Percentiles rank a stretch among this genome's conserved stretches.
Conservation (phyloP, 2,329 filamentous ascomycete species). For the Pseudogymnoascus sp. region DNA sequence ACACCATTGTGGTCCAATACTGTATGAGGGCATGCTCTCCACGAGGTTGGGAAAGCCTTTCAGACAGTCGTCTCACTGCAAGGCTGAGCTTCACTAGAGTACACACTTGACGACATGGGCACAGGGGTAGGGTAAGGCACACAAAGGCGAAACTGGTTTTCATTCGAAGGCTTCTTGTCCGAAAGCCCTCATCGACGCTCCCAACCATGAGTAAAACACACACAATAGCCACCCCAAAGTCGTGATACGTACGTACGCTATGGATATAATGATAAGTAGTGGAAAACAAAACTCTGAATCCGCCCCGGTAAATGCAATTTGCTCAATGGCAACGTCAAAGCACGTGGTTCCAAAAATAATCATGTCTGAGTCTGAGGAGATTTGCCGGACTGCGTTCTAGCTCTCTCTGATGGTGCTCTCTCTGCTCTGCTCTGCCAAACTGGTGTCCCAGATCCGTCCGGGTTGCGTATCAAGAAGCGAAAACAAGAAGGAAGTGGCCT, state of each 20-base stretch:
- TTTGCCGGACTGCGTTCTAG: constrained; percentile 1
- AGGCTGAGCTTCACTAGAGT: constrained; percentile 4
- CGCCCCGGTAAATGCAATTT: constrained; percentile 6
- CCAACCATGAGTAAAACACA: constrained; percentile 3
- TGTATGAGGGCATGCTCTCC: constrained; percentile 1
- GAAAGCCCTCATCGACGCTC: constrained; percentile 8
- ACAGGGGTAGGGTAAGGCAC: neutral
- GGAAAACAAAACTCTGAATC: neutral
- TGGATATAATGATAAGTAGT: constrained; percentile 2
- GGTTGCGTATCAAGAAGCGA: neutral
- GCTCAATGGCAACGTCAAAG: neutral
- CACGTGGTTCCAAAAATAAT: constrained; percentile 8
- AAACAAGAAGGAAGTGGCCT: constrained; percentile 16
- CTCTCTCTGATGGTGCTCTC: neutral
- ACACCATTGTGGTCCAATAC: neutral
- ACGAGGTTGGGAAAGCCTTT: neutral
- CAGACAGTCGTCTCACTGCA: constrained; percentile 7
- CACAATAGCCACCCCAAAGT: neutral
- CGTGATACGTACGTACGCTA: constrained; percentile 4
- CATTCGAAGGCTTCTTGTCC: neutral
- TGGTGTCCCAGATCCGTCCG: neutral
- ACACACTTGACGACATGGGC: neutral
- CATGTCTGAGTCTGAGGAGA: constrained; percentile 3
- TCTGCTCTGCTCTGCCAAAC: neutral
- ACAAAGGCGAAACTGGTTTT: neutral